Base-by-base conservation (phyloP, 306 rosid genomes). In the Malus domestica region DNA sequence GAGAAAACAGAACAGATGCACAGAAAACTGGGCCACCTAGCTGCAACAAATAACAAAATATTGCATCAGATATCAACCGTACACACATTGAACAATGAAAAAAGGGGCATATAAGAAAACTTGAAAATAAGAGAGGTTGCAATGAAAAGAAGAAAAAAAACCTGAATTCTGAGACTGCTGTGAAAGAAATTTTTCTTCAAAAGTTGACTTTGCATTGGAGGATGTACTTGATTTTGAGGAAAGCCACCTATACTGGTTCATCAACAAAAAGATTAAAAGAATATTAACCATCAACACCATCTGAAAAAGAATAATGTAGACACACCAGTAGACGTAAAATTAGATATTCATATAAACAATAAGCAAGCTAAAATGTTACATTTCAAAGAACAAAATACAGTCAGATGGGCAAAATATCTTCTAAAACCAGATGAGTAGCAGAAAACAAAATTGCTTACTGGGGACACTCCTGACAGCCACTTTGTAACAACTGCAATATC, bases 401-500 rank as follows among this genome's bases (percentile, higher is more conserved):
- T 52, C 58, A 1, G 8, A 55, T 13, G 45, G 30, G 54, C 4
- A 51, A 54, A 2, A n/a, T 22, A 46, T 46, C 32, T 45, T 51
- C 33, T 25, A 45, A 15, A 57, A 69, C 75, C 54, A 73, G 42
- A 80, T 45, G 20, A 63, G 46, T 25, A 79, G 35, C 78, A 51
- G 85, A 79, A 29, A 68, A 32, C 33, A 30, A 30, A 78, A 73
- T 20, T 42, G 51, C 85, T 76, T 90, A 94, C 99, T 74, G 96
- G 96, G 82, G 99, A 95, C 83, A 90, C 92, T 87, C 97, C 97
- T 18, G 97, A 87, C 46, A 95, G 83, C 99, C 99, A 95, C 86
- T 95, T 95, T 19, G 99, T 95, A 82, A 86, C 99, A 82, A 95
- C 99, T 73, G 99, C 99, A 84, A 95, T 93, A 86, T 95, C 99